Base-by-base conservation (phyloP, 176 grass and related monocot genomes). In the Neostapfia colusana region DNA sequence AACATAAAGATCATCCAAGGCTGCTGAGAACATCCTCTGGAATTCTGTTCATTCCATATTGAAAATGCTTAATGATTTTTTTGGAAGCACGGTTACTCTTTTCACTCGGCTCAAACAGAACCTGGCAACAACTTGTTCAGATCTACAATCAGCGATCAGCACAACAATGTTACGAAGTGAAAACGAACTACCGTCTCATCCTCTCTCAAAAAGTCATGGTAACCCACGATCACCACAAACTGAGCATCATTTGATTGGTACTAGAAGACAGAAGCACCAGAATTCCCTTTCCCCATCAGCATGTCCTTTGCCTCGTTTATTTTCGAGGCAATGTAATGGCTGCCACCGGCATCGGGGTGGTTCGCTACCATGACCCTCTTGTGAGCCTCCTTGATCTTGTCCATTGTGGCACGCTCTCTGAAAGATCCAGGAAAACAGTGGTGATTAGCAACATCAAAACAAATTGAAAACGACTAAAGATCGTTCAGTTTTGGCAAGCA, bases 271-370 rank as follows among this genome's bases (percentile, higher is more conserved):
- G 82, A 86, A 55, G 83, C 49, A 4, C 91, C 89, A 0, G 83
- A 82, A 44, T 86, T 86, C 0, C 72, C 71, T 76, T 90, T 95
- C 5, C 91, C 85, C 51, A 65, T 48, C 38, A 99, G 70, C 35
- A 92, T 84, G 40, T 99, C 95, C 83, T 99, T 99, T 27, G 95
- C 95, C 85, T 95, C 91, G 4, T 95, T 95, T 27, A 92, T 92
- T 73, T 95, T 95, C 0, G 85, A 92, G 2, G 95, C 95, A 0
- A 99, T 50, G 42, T 92, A 99, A 90, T 99, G 95, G 62, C 95
- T 99, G 65, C 95, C 95, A 63, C 95, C 89, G 10, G 79, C 80
- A 55, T 99, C 95, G 15, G 89, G 95, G 70, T 99, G 91, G 62
- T 99, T 99, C 2, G 95, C 95, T 24, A 90, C 75, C 91, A 99